Evolutionary conservation across 371 early-diverging fungal genomes (phyloP), one percentile per base, ranked within the genome.

Genomic region (Apophysomyces ossiformis): DNA sequence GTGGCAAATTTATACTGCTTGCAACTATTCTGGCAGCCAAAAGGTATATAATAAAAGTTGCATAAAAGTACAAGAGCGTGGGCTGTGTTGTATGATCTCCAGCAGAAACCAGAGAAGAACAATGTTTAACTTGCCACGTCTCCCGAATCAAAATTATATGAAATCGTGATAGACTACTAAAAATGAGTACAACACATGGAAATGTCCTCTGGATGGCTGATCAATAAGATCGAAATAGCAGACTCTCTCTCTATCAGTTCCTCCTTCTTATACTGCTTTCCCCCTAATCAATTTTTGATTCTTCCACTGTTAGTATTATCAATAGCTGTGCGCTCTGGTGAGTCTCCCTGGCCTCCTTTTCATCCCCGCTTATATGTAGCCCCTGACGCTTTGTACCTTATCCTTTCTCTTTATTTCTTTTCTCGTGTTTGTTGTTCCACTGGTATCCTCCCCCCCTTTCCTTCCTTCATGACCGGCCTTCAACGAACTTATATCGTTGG

Each of bases 91-190:
- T 16, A 26, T 11, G 54, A 50, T 50, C 21, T 50, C 11, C 41
- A 41, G 13, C 13, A 41, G 13, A 41, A 41, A 50, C 9, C 54
- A 9, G 11, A 50, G 8, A 21, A 18, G 54, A 50, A 21, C 5
- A 50, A 5, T 50, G 21, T 50, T 16, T 50, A 21, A 50, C 21
- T 50, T 50, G 54, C 54, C 54, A 50, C 54, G 7, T 18, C 54
- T 21, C 54, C 54, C 16, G 21, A n/a, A 61, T 39, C 32, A 26
- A 26, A 2, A 26, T 61, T 44, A 26, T 50, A 37, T 5, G 44
- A 26, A 32, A 36, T 36, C 64, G 64, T 64, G 64, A 64, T 11
- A 13, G 15, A 32, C 38, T 64, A 54, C 64, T 43, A 64, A 57
- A 57, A 26, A 57, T 56, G 57, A 26, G 32, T 3, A 26, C 32